Conservation (phyloP, 2,329 filamentous ascomycete genomes). For the Hypoxylon sp. region DNA sequence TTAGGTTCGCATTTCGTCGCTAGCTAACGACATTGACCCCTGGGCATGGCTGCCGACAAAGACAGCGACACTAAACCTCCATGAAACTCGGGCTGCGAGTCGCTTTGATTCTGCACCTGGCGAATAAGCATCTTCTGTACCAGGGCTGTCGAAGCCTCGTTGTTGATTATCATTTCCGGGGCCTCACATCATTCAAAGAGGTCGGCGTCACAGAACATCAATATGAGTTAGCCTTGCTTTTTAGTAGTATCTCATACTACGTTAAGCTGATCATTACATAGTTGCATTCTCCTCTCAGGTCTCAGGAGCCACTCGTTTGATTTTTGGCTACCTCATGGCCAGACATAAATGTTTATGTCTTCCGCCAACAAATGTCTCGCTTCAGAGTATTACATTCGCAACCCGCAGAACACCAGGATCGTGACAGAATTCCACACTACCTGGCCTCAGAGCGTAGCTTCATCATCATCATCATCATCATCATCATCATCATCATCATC, state of each 20-base stretch:
- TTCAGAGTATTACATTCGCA: too few species aligned
- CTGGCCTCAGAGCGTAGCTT: too few species aligned
- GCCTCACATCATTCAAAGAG: not conserved
- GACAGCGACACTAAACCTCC: not conserved
- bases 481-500: too few species aligned
- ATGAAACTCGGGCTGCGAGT: not conserved
- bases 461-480: too few species aligned
- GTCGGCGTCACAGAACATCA: not conserved
- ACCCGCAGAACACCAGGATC: too few species aligned
- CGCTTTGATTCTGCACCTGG: not conserved
- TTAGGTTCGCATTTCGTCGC: not conserved
- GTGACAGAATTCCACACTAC: too few species aligned
- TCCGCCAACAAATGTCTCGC: too few species aligned
- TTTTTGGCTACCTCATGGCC: conserved; percentile 41
- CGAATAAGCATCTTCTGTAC: not conserved
- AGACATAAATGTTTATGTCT: conserved; percentile 23
- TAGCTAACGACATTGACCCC: not conserved
- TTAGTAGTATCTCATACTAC: not conserved
- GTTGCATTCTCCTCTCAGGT: conserved; percentile 43
- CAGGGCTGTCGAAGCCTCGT: conserved; percentile 1
- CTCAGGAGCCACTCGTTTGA: conserved; percentile 44
- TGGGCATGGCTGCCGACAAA: not conserved
- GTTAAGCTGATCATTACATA: conserved; percentile 5
- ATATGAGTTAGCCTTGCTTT: not conserved
- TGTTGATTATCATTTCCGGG: conserved; percentile 5